Evolutionary conservation across 495 filamentous ascomycete genomes (phyloP).

Genomic region (Neurospora sp.): DNA sequence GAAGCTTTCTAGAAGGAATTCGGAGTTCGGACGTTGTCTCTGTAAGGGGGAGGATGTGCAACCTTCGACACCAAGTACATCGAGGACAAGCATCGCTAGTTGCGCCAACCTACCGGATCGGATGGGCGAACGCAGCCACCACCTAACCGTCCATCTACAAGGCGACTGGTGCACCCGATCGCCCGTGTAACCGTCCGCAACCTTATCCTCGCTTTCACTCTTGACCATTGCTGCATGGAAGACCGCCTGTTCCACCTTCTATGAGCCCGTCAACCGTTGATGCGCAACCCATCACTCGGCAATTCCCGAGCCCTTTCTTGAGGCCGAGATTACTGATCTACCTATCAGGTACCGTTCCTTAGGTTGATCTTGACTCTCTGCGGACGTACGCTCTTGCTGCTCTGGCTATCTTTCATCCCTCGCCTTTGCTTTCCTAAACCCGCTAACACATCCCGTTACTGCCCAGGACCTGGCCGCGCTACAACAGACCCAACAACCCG

Average conservation of each 20-base stretch:
- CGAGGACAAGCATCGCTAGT: neutral
- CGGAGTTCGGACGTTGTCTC: neutral
- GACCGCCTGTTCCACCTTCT: neutral
- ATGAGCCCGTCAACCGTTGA: neutral
- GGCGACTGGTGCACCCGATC: neutral
- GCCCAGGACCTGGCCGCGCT: neutral
- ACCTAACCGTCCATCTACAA: neutral
- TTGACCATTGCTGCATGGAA: neutral
- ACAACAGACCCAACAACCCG: neutral
- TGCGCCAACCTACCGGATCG: neutral
- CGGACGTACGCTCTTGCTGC: neutral
- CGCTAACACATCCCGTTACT: neutral
- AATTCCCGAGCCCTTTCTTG: neutral
- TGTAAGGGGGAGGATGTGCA: neutral
- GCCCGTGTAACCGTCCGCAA: neutral
- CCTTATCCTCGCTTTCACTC: neutral
- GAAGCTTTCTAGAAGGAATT: constrained; percentile 11
- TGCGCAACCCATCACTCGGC: neutral
- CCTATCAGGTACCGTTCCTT: neutral
- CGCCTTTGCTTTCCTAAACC: neutral
- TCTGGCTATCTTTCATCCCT: neutral
- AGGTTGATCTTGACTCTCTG: neutral
- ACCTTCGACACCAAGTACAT: neutral
- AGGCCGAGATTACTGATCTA: neutral
- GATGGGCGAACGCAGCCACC: neutral